Evolutionary conservation across 1,284 basidiomycete genomes (phyloP), one percentile per base, ranked within the genome.

Genomic region (Ceratobasidium sp.): DNA sequence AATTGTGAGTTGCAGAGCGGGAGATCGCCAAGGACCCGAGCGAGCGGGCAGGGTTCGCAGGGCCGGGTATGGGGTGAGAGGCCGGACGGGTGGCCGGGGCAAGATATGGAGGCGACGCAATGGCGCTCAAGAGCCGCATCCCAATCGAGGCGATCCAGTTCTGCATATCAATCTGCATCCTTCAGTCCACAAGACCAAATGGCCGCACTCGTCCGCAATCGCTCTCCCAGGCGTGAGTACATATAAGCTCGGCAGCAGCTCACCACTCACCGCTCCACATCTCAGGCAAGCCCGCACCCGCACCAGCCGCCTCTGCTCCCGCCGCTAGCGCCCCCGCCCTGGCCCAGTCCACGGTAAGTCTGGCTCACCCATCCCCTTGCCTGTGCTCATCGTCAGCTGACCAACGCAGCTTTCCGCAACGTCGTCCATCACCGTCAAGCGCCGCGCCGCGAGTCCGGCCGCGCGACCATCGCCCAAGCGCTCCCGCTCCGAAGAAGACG

Each of bases 1-100:
- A 23, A 33, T 54, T 68, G 31, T 35, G 37, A 35, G n/a, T 45
- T 26, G 28, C 6, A 42, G 23, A 26, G 4, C 13, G 13, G 20
- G 53, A 42, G 23, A 23, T 47, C 61, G 39, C 45, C 65, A 53
- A 64, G 63, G 49, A 53, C 33, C 61, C 65, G 53, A 39, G 11
- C 31, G 8, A 15, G 10, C 35, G 65, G 65, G 49, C 31, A 67
- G 65, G 65, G 65, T 67, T 53, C 49, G n/a, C 63, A 66, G 42
- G 68, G 68, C 68, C 68, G 69, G 68, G 42, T 17, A 42, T 61
- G 68, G 68, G 68, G 54, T 56, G 54, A 61, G 68, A 73, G 54
- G 42, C 68, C 68, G 68, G 56, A 31, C 17, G 28, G 68, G 11
- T 13, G 37, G 8, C 42, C 51, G 54, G 23, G 37, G 35, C 28